A percentile compares a stretch with the other conserved stretches of the same genome.
These are phyloP conservation scores for Kokia cookei DNA, from an alignment of 441 rosid genomes.

Conservation along the genomic window DNA sequence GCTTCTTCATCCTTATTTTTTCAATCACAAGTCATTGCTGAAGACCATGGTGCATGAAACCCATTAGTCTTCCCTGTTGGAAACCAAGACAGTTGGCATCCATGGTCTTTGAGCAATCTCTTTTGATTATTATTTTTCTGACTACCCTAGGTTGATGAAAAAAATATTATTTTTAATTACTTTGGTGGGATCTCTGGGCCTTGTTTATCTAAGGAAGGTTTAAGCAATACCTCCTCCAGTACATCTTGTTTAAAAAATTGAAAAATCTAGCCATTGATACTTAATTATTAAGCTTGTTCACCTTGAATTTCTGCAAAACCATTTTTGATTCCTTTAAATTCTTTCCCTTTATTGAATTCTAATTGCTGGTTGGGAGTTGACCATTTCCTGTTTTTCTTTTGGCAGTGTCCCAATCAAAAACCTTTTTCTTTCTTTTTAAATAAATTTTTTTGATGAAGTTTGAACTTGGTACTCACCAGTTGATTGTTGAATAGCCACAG, in stretches of 20 bases:
- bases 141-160: not conserved
- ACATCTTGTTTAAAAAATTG: not conserved
- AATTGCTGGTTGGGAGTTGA: not conserved
- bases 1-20: no score
- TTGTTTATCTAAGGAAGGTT: conserved; percentile 13
- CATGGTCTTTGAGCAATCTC: not conserved
- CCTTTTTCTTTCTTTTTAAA: not conserved
- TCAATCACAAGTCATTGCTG: not conserved
- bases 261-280: not conserved
- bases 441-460: not conserved
- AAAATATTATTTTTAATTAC: not conserved
- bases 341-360: not conserved
- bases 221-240: not conserved
- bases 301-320: not conserved
- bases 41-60: conserved; percentile 1
- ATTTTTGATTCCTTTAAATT: not conserved
- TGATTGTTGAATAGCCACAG: not conserved
- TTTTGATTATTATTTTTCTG: not conserved
- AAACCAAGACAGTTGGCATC: not conserved
- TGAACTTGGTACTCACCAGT: not conserved
- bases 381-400: not conserved
- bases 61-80: not conserved
- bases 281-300: not conserved
- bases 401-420: not conserved
- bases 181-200: not conserved